Conservation (phyloP, 1,284 basidiomycete genomes). For the Ganoderma lucidum region DNA sequence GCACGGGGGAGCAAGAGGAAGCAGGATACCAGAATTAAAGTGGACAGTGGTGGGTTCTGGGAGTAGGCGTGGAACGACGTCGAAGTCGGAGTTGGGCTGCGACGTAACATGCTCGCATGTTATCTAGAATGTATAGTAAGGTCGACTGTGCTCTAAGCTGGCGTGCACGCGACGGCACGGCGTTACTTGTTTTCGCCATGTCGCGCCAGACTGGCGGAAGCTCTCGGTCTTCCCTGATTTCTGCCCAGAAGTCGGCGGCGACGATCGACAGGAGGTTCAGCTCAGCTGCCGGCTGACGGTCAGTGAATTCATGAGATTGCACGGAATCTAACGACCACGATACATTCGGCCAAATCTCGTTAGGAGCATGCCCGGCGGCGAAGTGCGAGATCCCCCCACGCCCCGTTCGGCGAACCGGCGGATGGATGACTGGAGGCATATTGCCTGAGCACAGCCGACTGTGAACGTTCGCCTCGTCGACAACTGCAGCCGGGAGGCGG, state of each 20-base stretch:
- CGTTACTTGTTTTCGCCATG: neutral
- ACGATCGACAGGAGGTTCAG: slow-evolving; percentile 8
- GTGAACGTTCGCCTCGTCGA: neutral
- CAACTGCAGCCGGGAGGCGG: neutral
- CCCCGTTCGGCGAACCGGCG: neutral
- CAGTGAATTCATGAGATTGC: slow-evolving; percentile 3
- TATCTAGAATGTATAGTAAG: slow-evolving; percentile 1
- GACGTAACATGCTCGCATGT: neutral
- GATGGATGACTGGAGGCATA: slow-evolving; percentile 6
- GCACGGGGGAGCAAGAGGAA: slow-evolving; percentile 88
- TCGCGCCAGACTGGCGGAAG: neutral
- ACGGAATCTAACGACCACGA: neutral
- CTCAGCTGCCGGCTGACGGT: slow-evolving; percentile 2
- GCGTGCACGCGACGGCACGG: neutral
- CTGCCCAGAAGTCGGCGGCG: neutral
- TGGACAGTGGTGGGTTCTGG: slow-evolving; percentile 72
- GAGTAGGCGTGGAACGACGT: slow-evolving; percentile 40
- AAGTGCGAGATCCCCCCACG: slow-evolving; percentile 1
- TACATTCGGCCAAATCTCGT: slow-evolving; percentile 1
- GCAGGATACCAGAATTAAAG: slow-evolving; percentile 71
- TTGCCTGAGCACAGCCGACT: slow-evolving; percentile 4
- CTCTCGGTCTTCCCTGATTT: slow-evolving; percentile 4
- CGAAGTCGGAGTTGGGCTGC: neutral
- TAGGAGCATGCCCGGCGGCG: neutral
- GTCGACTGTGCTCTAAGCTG: neutral